Percentiles rank a stretch among this genome's conserved stretches.
Evolutionary conservation across 805 yeast species (phyloP).

Genomic region (Cyberlindnera xishuangbannaensis): DNA sequence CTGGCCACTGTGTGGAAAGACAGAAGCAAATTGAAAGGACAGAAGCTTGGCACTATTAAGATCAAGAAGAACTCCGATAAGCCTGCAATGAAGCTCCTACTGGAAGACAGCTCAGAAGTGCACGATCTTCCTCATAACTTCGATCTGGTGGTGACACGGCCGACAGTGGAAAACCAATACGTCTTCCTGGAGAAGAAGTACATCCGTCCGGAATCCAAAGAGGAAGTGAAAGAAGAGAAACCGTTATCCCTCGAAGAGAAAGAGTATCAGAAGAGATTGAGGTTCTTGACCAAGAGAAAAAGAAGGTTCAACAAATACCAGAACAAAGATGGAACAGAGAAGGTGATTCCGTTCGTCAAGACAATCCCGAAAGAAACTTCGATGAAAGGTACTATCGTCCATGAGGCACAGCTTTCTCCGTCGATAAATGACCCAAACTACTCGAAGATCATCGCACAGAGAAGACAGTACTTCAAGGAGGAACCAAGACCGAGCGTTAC

Average conservation of each 20-base stretch:
- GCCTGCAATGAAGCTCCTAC: constrained; percentile 46
- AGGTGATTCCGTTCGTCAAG: constrained; percentile 74
- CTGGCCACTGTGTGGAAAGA: constrained; percentile 78
- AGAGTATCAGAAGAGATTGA: constrained; percentile 12
- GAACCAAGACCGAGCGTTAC: constrained; percentile 58
- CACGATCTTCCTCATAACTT: constrained; percentile 76
- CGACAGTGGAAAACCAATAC: constrained; percentile 77
- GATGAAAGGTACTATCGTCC: constrained; percentile 79
- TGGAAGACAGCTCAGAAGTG: constrained; percentile 43
- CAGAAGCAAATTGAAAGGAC: constrained; percentile 57
- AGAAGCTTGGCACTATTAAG: constrained; percentile 72
- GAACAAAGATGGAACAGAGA: constrained; percentile 32
- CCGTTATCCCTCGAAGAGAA: constrained; percentile 8
- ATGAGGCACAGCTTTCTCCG: constrained; percentile 88
- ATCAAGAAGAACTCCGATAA: constrained; percentile 25
- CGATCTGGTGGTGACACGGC: constrained; percentile 71
- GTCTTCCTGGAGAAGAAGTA: constrained; percentile 83
- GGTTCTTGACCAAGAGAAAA: constrained; percentile 24
- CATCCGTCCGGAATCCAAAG: constrained; percentile 8
- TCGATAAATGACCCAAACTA: constrained; percentile 69
- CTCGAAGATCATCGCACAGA: constrained; percentile 51
- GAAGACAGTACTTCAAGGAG: constrained; percentile 42
- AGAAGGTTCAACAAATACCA: constrained; percentile 33
- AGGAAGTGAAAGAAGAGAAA: neutral
- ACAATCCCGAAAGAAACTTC: constrained; percentile 87